Conservation (phyloP, 768 basidiomycete species). For the Leccinum disarticulatum region DNA sequence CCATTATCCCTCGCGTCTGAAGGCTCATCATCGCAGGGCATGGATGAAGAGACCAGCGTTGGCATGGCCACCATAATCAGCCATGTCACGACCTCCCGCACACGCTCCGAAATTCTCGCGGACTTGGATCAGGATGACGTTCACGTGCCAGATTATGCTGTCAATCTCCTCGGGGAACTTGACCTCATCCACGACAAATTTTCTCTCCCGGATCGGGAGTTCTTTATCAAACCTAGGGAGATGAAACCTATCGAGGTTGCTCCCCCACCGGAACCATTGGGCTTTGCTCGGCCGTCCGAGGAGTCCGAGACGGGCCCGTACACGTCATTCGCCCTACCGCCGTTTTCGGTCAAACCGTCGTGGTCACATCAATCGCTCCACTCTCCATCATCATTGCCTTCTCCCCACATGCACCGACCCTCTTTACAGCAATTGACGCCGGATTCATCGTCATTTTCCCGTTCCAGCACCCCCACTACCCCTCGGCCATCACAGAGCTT, state of each 20-base stretch:
- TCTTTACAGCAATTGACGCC: conserved; percentile 32
- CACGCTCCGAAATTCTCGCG: conserved; percentile 39
- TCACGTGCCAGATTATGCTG: conserved; percentile 45
- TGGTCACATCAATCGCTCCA: conserved; percentile 22
- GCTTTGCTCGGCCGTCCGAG: conserved; percentile 28
- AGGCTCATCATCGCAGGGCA: conserved; percentile 22
- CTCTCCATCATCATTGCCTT: conserved; percentile 20
- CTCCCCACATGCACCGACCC: conserved; percentile 21
- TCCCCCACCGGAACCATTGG: conserved; percentile 23
- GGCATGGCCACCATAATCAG: conserved; percentile 41
- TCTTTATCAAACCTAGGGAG: conserved; percentile 31
- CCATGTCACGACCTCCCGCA: conserved; percentile 28
- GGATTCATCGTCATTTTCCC: conserved; percentile 32
- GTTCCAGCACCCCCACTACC: conserved; percentile 32
- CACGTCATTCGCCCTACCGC: conserved; percentile 31
- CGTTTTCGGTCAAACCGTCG: conserved; percentile 24
- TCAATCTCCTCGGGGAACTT: conserved; percentile 43
- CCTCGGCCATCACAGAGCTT: conserved; percentile 26
- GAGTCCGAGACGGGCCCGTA: conserved; percentile 35
- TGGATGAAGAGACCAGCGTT: conserved; percentile 13
- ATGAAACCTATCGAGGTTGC: conserved; percentile 30
- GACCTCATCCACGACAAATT: conserved; percentile 38
- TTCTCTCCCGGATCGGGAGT: conserved; percentile 32
- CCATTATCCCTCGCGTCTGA: conserved; percentile 30
- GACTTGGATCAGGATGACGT: conserved; percentile 34